phyloP scores from a whole-genome alignment of 805 yeast species.

The Teunomyces aglyptinius region DNA sequence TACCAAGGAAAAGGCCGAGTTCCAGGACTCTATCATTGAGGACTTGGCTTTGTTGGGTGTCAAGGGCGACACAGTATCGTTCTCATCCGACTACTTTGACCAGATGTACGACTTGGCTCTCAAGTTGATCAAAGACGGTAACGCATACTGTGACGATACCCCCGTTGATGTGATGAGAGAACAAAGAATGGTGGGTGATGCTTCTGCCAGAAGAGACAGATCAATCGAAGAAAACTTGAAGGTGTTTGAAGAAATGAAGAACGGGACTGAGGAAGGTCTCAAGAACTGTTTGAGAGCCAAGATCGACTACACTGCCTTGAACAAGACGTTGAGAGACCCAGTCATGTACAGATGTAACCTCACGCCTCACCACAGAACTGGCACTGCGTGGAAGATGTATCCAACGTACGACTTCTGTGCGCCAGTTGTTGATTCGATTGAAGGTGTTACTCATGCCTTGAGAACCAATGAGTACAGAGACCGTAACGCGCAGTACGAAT shows the following conservation, averaged over 20 bases:
- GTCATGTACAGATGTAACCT: slow-evolving; percentile 96
- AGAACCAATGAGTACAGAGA: slow-evolving; percentile 99
- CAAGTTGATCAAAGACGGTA: slow-evolving; percentile 88
- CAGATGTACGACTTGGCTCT: slow-evolving; percentile 85
- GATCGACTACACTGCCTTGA: slow-evolving; percentile 84
- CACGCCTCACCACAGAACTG: slow-evolving; percentile 98
- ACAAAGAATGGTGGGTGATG: slow-evolving; percentile 96
- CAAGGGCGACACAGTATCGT: slow-evolving; percentile 84
- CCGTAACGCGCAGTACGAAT: slow-evolving; percentile 96
- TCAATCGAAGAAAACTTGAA: slow-evolving; percentile 86
- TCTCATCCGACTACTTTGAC: slow-evolving; percentile 91
- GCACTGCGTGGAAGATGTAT: slow-evolving; percentile 88
- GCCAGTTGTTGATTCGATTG: slow-evolving; percentile 91
- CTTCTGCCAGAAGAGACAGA: slow-evolving; percentile 89
- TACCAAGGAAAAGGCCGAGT: slow-evolving; percentile 91
- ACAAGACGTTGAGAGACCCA: slow-evolving; percentile 97
- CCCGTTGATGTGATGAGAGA: slow-evolving; percentile 94
- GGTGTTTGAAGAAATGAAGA: slow-evolving; percentile 89
- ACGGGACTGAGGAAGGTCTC: slow-evolving; percentile 90
- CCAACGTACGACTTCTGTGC: slow-evolving; percentile 99
- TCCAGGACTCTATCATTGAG: slow-evolving; percentile 89
- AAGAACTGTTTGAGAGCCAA: slow-evolving; percentile 95
- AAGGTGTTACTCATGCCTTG: slow-evolving; percentile 97
- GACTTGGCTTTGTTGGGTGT: slow-evolving; percentile 89
- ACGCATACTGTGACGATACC: slow-evolving; percentile 97